Evolutionary conservation across 2,329 filamentous ascomycete genomes (phyloP), one percentile per base, ranked within the genome.

Genomic region (Arthrocladium fulminans): DNA sequence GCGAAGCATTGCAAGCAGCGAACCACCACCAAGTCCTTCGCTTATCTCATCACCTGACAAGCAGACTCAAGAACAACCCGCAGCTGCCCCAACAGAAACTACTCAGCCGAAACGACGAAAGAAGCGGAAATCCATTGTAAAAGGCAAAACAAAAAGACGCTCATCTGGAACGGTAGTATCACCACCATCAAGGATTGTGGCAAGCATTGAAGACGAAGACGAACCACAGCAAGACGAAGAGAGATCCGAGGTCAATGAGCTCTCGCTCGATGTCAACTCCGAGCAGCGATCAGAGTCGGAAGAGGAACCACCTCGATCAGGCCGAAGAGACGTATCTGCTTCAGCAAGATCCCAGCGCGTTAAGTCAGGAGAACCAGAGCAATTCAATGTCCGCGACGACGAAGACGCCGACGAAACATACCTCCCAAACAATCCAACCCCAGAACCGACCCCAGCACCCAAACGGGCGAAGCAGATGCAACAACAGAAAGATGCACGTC

Each of bases 401-500:
- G 53, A 51, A 39, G 54, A 55, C 22, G 51, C 43, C 9, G 56
- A 54, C 51, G 50, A 51, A 19, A 51, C 47, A 12, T 57, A 54
- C 30, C 34, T 53, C n/a, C 52, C 54, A 24, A 49, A 40, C 22
- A 35, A 52, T 23, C 48, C 39, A 39, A 55, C 53, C 23, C 49
- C 52, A 13, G 55, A 55, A 32, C 49, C 51, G 2, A 56, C 51
- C 23, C 54, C 56, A 22, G 50, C 54, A 22, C 35, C 32, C 2
- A 49, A 27, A 23, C 27, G 24, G 15, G 13, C 30, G 32, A 45
- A 45, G n/a, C 24, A 30, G 19, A 44, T 10, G n/a, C 41, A 17
- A 19, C 24, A 35, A 35, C 43, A 53, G 35, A 34, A 56, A 45
- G 3, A 9, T 10, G 3, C 29, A 2, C 38, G 34, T 34, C 3